Percentiles rank a stretch among this genome's conserved stretches.
These are phyloP conservation scores for Blumeria graminis DNA, from an alignment of 2,329 filamentous ascomycete genomes.

Conservation along the genomic window DNA sequence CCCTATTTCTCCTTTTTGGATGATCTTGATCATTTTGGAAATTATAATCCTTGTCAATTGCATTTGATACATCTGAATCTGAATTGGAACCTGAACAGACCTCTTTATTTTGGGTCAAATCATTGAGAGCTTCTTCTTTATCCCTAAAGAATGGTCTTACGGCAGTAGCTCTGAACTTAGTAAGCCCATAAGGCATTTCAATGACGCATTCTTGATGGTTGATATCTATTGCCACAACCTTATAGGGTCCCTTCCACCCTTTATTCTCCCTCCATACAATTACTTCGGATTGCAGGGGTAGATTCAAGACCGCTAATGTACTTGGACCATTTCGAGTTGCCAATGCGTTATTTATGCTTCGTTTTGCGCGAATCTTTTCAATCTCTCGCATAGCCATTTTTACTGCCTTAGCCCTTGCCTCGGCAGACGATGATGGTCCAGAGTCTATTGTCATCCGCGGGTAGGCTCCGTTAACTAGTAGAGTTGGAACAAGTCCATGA, in stretches of 20 bases:
- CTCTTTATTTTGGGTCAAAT: background rate
- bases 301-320: background rate
- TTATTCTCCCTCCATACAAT: constrained; percentile 3
- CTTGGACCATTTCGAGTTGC: background rate
- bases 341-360: constrained; percentile 1
- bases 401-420: constrained; percentile 1
- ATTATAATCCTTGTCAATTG: background rate
- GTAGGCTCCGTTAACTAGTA: background rate
- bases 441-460: background rate
- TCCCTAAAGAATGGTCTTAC: background rate
- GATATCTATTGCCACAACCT: background rate
- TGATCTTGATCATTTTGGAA: background rate
- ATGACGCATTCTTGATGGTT: background rate
- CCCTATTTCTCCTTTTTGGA: background rate
- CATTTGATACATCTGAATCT: background rate
- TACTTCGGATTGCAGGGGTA: constrained; percentile 1
- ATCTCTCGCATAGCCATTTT: constrained; percentile 4
- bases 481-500: background rate
- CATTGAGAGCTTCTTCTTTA: background rate
- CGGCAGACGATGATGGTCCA: background rate
- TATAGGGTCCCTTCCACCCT: no score
- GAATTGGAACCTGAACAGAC: background rate
- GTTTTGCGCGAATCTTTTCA: background rate
- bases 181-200: background rate
- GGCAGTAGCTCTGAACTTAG: background rate